These are phyloP conservation scores for Lentinula boryana DNA, from an alignment of 768 basidiomycete species.

Conservation along the genomic window DNA sequence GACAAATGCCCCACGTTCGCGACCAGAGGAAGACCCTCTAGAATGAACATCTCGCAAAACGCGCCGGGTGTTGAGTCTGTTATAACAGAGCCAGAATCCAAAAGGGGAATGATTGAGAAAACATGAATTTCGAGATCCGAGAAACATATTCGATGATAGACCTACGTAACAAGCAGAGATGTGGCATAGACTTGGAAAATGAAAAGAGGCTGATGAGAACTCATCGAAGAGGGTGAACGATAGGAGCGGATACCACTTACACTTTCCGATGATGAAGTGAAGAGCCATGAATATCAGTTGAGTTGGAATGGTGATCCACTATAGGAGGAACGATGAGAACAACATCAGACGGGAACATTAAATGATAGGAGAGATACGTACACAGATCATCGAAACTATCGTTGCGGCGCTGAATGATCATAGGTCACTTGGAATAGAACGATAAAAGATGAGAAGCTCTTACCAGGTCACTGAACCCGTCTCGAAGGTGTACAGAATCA, in stretches of 20 bases:
- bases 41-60: neutral
- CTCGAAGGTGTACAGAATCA: constrained; percentile 47
- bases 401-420: constrained; percentile 28
- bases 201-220: neutral
- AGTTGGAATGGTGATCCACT: constrained; percentile 42
- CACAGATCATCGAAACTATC: constrained; percentile 41
- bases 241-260: constrained; percentile 19
- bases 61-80: constrained; percentile 5
- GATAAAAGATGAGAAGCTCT: neutral
- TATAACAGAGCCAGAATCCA: neutral
- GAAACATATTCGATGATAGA: neutral
- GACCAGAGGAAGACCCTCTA: neutral
- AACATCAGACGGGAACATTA: neutral
- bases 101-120: neutral
- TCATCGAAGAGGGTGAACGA: too few relatives aligned
- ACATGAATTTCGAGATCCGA: too few relatives aligned
- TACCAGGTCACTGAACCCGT: constrained; percentile 47
- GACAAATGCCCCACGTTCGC: neutral
- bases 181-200: constrained; percentile 1
- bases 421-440: neutral
- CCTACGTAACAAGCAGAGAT: constrained; percentile 5
- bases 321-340: neutral
- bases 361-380: constrained; percentile 15
- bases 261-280: constrained; percentile 48
- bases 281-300: constrained; percentile 50